These are phyloP conservation scores for Capsaspora owczarzaki DNA, from an alignment of 78 protist species.

Conservation along the genomic window DNA sequence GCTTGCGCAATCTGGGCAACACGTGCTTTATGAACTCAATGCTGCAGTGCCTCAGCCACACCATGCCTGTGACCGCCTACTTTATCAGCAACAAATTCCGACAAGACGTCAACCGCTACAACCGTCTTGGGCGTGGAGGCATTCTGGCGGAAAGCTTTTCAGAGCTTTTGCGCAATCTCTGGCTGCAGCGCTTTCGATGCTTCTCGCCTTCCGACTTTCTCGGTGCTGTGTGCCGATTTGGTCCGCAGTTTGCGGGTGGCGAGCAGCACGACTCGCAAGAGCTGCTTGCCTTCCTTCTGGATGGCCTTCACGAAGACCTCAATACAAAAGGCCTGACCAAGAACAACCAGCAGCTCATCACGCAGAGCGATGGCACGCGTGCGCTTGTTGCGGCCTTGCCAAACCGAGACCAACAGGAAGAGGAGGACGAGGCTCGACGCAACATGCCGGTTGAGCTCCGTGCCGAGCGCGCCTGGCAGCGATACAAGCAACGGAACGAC, in stretches of 20 bases:
- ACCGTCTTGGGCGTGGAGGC: conserved; percentile 69
- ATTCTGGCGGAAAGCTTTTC: conserved; percentile 48
- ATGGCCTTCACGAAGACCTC: conserved; percentile 85
- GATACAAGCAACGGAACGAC: conserved; percentile 59
- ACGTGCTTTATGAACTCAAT: conserved; percentile 82
- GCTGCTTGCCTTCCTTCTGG: conserved; percentile 56
- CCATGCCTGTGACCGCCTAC: conserved; percentile 34
- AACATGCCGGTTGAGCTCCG: neutral
- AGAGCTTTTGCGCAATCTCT: conserved; percentile 33
- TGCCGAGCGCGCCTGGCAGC: conserved; percentile 65
- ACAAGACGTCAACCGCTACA: conserved; percentile 49
- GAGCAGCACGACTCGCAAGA: conserved; percentile 86
- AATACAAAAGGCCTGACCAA: conserved; percentile 35
- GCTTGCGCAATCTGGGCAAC: conserved; percentile 82
- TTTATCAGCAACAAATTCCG: conserved; percentile 26
- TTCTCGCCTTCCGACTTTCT: too few species aligned
- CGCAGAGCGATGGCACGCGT: neutral
- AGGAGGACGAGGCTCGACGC: neutral
- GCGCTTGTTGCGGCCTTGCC: conserved; percentile 52
- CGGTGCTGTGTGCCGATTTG: conserved; percentile 6
- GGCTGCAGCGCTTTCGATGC: too few species aligned
- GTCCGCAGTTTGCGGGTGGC: conserved; percentile 66
- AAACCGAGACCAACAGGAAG: conserved; percentile 81
- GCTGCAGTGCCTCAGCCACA: conserved; percentile 62
- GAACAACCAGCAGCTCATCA: too few species aligned